phyloP scores from a whole-genome alignment of 306 rosid species.

The Clitoria ternatea region DNA sequence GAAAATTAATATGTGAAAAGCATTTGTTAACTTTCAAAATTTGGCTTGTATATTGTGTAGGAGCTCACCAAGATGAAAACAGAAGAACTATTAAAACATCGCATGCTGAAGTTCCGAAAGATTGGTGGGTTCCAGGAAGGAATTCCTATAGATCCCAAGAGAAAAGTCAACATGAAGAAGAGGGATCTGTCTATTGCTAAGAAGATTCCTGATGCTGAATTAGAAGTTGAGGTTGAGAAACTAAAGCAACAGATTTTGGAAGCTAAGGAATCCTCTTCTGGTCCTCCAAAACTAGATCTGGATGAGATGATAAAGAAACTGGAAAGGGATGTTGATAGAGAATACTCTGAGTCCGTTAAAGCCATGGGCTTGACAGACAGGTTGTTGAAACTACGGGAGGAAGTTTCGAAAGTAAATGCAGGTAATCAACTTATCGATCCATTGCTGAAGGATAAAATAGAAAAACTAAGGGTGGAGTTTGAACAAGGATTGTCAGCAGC shows the following conservation, averaged over 20 bases:
- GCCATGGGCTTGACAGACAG: conserved; percentile 56
- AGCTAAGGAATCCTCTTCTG: conserved; percentile 43
- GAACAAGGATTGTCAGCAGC: conserved; percentile 44
- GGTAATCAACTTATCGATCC: conserved; percentile 49
- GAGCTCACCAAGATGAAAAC: conserved; percentile 66
- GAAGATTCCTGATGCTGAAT: conserved; percentile 40
- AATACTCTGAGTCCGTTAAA: conserved; percentile 57
- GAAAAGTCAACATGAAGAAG: conserved; percentile 64
- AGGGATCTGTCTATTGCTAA: conserved; percentile 44
- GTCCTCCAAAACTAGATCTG: conserved; percentile 37
- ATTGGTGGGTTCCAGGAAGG: conserved; percentile 84
- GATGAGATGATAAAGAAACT: conserved; percentile 56
- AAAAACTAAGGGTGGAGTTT: conserved; percentile 58
- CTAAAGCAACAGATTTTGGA: conserved; percentile 49
- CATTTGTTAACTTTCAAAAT: conserved; percentile 19
- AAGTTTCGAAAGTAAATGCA: conserved; percentile 47
- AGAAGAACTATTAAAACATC: conserved; percentile 60
- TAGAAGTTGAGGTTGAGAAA: conserved; percentile 52
- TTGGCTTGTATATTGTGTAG: conserved; percentile 37
- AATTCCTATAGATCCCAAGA: conserved; percentile 60
- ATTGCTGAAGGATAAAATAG: conserved; percentile 49
- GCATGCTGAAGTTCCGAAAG: conserved; percentile 74
- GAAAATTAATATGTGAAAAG: conserved; percentile 11
- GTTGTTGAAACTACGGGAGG: conserved; percentile 44
- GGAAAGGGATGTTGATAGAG: conserved; percentile 56